Evolutionary conservation across 371 early-diverging fungal genomes (phyloP).

Genomic region (Lichtheimia ornata): DNA sequence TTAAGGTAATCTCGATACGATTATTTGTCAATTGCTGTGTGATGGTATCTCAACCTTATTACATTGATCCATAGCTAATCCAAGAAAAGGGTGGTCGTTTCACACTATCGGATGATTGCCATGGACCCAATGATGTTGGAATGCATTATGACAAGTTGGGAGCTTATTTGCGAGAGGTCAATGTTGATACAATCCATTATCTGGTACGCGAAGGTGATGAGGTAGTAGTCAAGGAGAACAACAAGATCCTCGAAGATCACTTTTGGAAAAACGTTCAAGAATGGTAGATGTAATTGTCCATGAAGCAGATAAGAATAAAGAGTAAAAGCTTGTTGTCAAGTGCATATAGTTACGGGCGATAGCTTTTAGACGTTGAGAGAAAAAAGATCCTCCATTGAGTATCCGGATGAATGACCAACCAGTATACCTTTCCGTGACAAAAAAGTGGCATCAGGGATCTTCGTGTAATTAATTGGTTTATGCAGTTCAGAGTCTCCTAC

Average conservation of each 20-base stretch:
- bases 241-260: constrained; percentile 30
- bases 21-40: neutral
- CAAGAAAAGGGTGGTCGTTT: constrained; percentile 66
- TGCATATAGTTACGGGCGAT: no score
- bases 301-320: no score
- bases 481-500: no score
- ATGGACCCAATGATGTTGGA: constrained; percentile 88
- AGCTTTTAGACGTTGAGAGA: no score
- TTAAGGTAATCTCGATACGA: constrained; percentile 54
- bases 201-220: constrained; percentile 25
- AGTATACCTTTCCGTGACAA: no score
- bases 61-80: constrained; percentile 52
- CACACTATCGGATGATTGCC: constrained; percentile 91
- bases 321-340: no score
- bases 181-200: constrained; percentile 52
- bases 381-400: no score
- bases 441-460: no score
- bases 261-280: constrained; percentile 39
- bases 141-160: constrained; percentile 71
- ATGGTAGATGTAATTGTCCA: constrained; percentile 18
- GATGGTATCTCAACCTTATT: neutral
- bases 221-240: constrained; percentile 24
- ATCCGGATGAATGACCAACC: no score
- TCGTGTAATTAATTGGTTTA: no score
- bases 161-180: constrained; percentile 52